Base-by-base conservation (phyloP, 805 yeast species). In the Schwanniomyces vanrijiae region DNA sequence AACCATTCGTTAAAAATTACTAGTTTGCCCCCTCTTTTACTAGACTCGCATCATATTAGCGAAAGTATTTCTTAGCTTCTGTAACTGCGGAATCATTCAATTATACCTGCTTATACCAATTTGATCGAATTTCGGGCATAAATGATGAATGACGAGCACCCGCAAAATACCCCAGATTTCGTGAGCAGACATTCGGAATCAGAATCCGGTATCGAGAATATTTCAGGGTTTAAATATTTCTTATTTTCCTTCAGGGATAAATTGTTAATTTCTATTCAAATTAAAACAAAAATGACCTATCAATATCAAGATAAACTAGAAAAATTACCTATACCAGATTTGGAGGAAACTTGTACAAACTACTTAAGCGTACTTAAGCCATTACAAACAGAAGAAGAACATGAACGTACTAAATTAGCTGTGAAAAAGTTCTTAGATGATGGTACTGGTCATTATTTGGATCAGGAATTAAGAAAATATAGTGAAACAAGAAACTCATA, bases 271-370 rank as follows among this genome's bases (percentile, higher is more conserved):
- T 4, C 16, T 3, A 42, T 10, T 14, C 16, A n/a, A 9, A 37
- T 16, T 18, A 37, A 11, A 4, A 2, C 9, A 20, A 37, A 13
- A 18, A 64, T 66, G 38, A 82, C 94, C 1, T 88, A 76, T 60
- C 78, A 80, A 42, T 71, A 69, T 61, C 96, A 88, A 63, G 76
- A 73, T 40, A 63, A 73, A 44, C 70, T 88, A 34, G 62, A 76
- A 47, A 85, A 82, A 62, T 75, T 90, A 26, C 97, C 97, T 6
- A 87, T 90, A 37, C 97, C 97, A 2, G 80, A 82, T 24, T 73
- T 90, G 46, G 66, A 74, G 28, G 83, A 81, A 43, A 86, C 96
- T 0, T 80, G 94, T 56, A 58, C 69, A 16, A 75, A 77, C 55
- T 90, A 89, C 60, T 69, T 90, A 46, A 76, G 76, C 18, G 85